Evolutionary conservation across 2,329 filamentous ascomycete species (phyloP).

Genomic region (Phyllosticta ampelicida): DNA sequence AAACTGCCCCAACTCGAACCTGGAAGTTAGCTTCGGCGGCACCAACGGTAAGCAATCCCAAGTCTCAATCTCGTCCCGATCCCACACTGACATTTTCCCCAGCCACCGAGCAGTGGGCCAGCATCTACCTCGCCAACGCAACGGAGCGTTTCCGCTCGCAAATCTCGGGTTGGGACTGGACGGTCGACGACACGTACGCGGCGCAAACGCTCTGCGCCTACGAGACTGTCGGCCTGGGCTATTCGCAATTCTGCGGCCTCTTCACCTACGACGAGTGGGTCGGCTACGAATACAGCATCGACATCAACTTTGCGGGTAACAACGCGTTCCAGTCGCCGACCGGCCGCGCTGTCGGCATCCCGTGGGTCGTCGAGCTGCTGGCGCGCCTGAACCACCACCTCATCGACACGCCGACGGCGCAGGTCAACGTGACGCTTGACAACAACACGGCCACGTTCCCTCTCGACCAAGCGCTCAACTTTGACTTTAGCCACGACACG

Average conservation of each 20-base stretch:
- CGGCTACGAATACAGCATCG: constrained; percentile 59
- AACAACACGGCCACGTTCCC: constrained; percentile 59
- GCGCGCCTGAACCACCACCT: constrained; percentile 58
- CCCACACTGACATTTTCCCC: constrained; percentile 17
- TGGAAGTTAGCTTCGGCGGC: constrained; percentile 11
- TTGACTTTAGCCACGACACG: constrained; percentile 71
- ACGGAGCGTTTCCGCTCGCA: constrained; percentile 48
- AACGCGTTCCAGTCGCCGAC: constrained; percentile 54
- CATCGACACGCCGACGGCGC: constrained; percentile 31
- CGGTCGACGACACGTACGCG: constrained; percentile 35
- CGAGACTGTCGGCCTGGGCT: constrained; percentile 67
- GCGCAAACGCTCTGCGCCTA: constrained; percentile 68
- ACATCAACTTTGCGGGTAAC: constrained; percentile 53
- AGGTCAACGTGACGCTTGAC: constrained; percentile 58
- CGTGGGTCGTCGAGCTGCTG: constrained; percentile 56
- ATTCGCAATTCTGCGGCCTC: constrained; percentile 60
- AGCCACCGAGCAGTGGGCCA: constrained; percentile 49
- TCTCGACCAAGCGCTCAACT: constrained; percentile 59
- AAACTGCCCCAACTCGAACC: constrained; percentile 52
- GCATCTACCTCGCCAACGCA: constrained; percentile 54
- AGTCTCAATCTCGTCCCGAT: neutral
- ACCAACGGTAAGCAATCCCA: neutral
- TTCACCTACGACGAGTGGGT: constrained; percentile 69
- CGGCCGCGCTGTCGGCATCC: constrained; percentile 61
- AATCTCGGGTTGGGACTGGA: constrained; percentile 31